These are phyloP conservation scores for Saccharum spontaneum DNA, from an alignment of 176 grass and related monocot genomes.

Conservation along the genomic window DNA sequence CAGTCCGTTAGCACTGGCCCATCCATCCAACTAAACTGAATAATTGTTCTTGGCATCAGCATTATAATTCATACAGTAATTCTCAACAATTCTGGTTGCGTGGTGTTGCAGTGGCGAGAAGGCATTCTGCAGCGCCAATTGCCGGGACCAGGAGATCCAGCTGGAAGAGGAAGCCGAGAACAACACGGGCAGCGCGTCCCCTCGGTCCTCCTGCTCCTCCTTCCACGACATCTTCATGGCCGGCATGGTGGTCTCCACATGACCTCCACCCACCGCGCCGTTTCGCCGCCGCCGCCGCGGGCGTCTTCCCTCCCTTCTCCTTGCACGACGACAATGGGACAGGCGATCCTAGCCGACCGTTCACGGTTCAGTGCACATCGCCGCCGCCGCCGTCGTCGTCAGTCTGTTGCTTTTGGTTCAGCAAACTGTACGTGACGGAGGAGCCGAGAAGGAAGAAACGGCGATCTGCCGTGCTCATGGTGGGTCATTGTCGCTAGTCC, in stretches of 20 bases:
- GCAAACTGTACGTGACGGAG: constrained; percentile 8
- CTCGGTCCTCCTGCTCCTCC: constrained; percentile 46
- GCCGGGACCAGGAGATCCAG: constrained; percentile 79
- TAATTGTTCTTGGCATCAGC: background rate
- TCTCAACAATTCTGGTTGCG: background rate
- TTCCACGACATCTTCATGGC: constrained; percentile 79
- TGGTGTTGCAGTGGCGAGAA: constrained; percentile 73
- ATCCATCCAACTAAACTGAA: background rate
- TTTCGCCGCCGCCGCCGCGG: background rate
- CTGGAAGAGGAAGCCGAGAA: constrained; percentile 74
- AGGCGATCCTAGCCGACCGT: background rate
- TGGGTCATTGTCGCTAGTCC: constrained; percentile 39
- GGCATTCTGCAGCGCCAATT: constrained; percentile 69
- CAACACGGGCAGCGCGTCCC: background rate
- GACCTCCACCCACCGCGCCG: background rate
- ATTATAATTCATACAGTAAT: background rate
- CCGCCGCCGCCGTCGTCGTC: background rate
- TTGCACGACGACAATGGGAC: background rate
- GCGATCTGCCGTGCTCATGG: constrained; percentile 41
- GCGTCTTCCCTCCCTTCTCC: background rate
- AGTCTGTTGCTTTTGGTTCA: constrained; percentile 44
- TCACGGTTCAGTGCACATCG: background rate
- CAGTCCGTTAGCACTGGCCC: background rate
- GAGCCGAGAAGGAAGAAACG: constrained; percentile 12
- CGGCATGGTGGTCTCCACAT: constrained; percentile 67